phyloP scores from a whole-genome alignment of 2,329 filamentous ascomycete genomes.

The Monilinia fructicola region DNA sequence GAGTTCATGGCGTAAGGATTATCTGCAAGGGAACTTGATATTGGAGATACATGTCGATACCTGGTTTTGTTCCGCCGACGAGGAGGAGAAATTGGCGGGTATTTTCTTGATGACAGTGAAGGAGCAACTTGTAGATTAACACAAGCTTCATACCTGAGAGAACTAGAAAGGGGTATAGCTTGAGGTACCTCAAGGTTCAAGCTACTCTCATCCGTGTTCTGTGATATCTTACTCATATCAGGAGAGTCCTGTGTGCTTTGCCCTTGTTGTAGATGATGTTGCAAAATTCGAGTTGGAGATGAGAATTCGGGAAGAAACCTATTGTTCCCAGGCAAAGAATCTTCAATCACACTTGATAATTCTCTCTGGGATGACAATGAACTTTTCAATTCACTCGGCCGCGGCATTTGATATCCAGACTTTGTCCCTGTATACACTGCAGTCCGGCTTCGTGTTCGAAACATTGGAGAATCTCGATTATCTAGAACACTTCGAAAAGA shows the following conservation, averaged over 20 bases:
- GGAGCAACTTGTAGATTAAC: not conserved
- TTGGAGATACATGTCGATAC: not conserved
- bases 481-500: constrained; percentile 38
- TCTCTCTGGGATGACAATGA: constrained; percentile 41
- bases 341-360: constrained; percentile 53
- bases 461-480: constrained; percentile 37
- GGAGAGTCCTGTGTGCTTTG: constrained; percentile 37
- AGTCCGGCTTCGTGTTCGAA: constrained; percentile 25
- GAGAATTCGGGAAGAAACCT: constrained; percentile 40
- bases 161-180: not conserved
- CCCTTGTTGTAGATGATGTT: constrained; percentile 48
- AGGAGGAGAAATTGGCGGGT: not conserved
- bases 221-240: constrained; percentile 17
- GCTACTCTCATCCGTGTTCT: constrained; percentile 14
- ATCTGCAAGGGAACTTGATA: not conserved
- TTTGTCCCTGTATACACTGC: not conserved
- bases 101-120: not conserved
- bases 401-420: constrained; percentile 7
- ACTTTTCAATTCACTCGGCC: not conserved
- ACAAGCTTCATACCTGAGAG: not conserved
- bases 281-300: constrained; percentile 53
- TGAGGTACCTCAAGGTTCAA: constrained; percentile 11
- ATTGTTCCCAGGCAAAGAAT: constrained; percentile 52
- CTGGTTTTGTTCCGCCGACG: not conserved
- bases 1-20: not conserved